Evolutionary conservation across 2,329 filamentous ascomycete genomes (phyloP), one percentile per base, ranked within the genome.

Genomic region (Fonsecaea pedrosoi): DNA sequence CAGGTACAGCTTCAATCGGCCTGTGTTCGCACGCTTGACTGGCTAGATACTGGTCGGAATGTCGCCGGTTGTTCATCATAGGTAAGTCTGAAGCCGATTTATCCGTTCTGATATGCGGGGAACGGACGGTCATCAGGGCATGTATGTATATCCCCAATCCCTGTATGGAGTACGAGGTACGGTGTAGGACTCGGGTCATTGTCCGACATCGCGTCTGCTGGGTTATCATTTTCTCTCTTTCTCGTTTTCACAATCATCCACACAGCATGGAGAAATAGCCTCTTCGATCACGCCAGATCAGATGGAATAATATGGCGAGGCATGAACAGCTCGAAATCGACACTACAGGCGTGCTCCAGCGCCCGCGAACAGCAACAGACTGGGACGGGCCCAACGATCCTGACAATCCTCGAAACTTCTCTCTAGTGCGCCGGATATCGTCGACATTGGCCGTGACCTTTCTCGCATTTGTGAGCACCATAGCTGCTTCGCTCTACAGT

Each of bases 401-500:
- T 25, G 71, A 70, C 42, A 73, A 73, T 38, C 69, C 71, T 38
- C 62, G 68, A 62, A 73, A 73, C 57, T 73, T 70, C 40, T 67
- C 66, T 13, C 63, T 72, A 35, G 40, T 12, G 8, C 66, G 67
- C 37, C 64, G 69, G 35, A 38, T 69, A 18, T 42, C 62, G 4
- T 70, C 69, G 13, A 70, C 70, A n/a, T 63, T 69, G 37, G 67
- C 63, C 4, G 66, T 71, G n/a, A 71, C 67, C 5, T 65, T 71
- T 45, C 59, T 72, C 10, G 69, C 66, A 9, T 69, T 69, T 54
- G 66, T 68, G 30, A 72, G 69, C 59, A 67, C 69, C 1, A 25
- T 72, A 10, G 69, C 66, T 5, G 69, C 67, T 4, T 76, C 77
- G 2, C 73, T 77, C 13, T 78, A 78, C 64, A 73, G 76, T 2